These are phyloP conservation scores for Penicillium palitans DNA, from an alignment of 2,329 filamentous ascomycete species.

Conservation along the genomic window DNA sequence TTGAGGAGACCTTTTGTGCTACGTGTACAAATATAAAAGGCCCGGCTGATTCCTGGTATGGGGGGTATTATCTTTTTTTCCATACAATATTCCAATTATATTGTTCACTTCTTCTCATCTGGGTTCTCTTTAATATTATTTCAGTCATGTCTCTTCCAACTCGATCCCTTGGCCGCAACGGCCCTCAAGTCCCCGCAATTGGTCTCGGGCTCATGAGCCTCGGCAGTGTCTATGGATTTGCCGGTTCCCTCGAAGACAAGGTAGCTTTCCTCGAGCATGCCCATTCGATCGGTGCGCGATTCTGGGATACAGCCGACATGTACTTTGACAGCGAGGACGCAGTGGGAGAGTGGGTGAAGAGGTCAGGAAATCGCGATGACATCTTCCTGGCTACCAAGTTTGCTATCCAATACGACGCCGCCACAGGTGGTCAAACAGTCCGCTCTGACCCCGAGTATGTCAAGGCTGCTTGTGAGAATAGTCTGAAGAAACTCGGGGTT, in stretches of 20 bases:
- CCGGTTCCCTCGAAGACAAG: constrained; percentile 13
- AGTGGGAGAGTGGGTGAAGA: constrained; percentile 42
- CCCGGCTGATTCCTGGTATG: neutral
- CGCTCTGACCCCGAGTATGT: constrained; percentile 42
- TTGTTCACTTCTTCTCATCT: neutral
- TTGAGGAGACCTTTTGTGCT: neutral
- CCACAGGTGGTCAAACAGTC: constrained; percentile 10
- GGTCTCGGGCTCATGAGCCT: constrained; percentile 25
- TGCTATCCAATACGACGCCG: constrained; percentile 19
- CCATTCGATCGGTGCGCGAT: constrained; percentile 28
- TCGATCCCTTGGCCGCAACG: constrained; percentile 16
- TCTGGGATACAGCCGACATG: constrained; percentile 36
- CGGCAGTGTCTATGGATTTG: constrained; percentile 17
- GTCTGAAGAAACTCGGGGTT: constrained; percentile 39
- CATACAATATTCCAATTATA: neutral
- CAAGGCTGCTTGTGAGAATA: constrained; percentile 36
- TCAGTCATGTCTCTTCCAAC: constrained; percentile 9
- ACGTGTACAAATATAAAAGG: constrained; percentile 9
- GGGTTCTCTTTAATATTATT: neutral
- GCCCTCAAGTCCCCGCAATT: constrained; percentile 21
- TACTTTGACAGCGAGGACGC: constrained; percentile 32
- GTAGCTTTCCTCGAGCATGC: constrained; percentile 29
- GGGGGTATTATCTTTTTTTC: neutral
- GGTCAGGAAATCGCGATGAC: constrained; percentile 38
- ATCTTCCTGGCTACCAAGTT: constrained; percentile 47